A percentile compares a stretch with the other conserved stretches of the same genome.
Conservation (phyloP, 2,329 filamentous ascomycete species). For the Venturia pyrina region DNA sequence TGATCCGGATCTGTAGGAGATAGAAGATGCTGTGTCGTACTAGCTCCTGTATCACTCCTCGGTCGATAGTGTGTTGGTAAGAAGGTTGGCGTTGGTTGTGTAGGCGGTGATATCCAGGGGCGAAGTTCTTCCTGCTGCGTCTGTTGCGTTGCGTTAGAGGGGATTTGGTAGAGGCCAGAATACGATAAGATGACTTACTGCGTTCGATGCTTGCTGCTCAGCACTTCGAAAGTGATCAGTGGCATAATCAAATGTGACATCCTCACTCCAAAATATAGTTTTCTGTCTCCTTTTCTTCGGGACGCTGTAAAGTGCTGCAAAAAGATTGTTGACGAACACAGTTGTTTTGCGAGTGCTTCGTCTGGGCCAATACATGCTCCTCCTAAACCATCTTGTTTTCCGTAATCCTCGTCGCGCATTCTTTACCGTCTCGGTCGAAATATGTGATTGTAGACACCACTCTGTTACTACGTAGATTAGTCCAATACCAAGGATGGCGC, state of each 20-base stretch:
- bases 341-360: not conserved
- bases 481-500: slow-evolving; percentile 10
- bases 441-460: slow-evolving; percentile 13
- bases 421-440: slow-evolving; percentile 9
- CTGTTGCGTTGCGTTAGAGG: not conserved
- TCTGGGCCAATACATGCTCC: slow-evolving; percentile 5
- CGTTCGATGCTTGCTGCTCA: not conserved
- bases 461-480: slow-evolving; percentile 11
- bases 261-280: slow-evolving; percentile 7
- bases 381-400: slow-evolving; percentile 8
- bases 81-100: not conserved
- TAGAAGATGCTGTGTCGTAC: not conserved
- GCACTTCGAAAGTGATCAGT: not conserved
- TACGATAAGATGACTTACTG: not conserved
- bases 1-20: not conserved
- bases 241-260: not conserved
- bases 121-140: not conserved
- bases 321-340: not conserved
- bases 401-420: slow-evolving; percentile 10
- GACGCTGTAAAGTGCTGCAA: not conserved
- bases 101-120: not conserved
- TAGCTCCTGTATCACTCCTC: not conserved
- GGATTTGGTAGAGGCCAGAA: not conserved
- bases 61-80: not conserved
- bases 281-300: not conserved